These are phyloP conservation scores for Coelastrella sp. DNA, from an alignment of 139 green algal genomes.

Conservation along the genomic window DNA sequence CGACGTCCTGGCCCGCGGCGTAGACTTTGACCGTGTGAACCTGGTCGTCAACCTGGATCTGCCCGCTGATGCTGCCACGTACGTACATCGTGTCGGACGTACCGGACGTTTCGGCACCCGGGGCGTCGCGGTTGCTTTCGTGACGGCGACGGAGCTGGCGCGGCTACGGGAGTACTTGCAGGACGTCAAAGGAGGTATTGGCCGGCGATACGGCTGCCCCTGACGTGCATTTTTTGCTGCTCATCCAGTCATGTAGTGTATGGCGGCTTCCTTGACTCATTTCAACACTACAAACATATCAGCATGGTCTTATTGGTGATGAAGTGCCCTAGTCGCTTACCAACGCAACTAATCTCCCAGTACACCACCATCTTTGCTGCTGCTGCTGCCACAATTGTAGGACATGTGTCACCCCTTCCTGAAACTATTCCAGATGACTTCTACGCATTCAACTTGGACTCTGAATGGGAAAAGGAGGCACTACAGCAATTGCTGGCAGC, in stretches of 20 bases:
- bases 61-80: conserved; percentile 67
- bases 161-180: conserved; percentile 54
- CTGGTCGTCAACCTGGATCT: conserved; percentile 86
- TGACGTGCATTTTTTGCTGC: too few relatives aligned
- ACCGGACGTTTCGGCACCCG: conserved; percentile 85
- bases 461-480: conserved; percentile 61
- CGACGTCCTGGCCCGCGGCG: conserved; percentile 82
- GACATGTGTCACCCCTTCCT: conserved; percentile 11
- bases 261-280: too few relatives aligned
- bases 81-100: conserved; percentile 75
- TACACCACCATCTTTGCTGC: too few relatives aligned
- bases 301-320: too few relatives aligned
- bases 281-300: too few relatives aligned
- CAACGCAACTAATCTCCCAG: too few relatives aligned
- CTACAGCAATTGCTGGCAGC: conserved; percentile 46
- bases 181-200: conserved; percentile 53
- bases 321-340: too few relatives aligned
- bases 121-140: conserved; percentile 72
- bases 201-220: too few relatives aligned
- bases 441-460: conserved; percentile 46
- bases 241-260: too few relatives aligned
- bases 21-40: conserved; percentile 88
- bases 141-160: conserved; percentile 62
- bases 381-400: too few relatives aligned
- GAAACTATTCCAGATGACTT: conserved; percentile 13